Evolutionary conservation across 257 asterid species (phyloP).

Genomic region (Solanum acaule): DNA sequence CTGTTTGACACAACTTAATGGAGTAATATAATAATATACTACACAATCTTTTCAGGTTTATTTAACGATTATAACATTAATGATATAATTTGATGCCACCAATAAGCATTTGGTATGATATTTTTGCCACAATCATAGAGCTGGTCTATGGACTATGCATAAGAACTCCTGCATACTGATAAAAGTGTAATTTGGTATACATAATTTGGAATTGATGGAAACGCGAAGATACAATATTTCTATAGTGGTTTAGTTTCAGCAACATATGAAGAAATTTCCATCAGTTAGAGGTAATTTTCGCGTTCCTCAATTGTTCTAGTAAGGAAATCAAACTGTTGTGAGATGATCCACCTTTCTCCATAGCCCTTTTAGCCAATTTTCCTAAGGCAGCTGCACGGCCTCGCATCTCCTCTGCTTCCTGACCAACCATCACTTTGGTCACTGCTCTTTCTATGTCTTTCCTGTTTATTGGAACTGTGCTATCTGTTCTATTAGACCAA

Average conservation of each 20-base stretch:
- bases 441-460: not conserved
- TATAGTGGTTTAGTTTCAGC: not conserved
- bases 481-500: conserved; percentile 8
- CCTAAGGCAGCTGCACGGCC: not conserved
- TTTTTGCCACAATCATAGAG: not conserved
- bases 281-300: not conserved
- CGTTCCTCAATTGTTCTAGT: not conserved
- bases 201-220: not conserved
- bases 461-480: not conserved
- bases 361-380: not conserved
- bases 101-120: not conserved
- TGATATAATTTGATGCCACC: not conserved
- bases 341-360: not conserved
- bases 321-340: not conserved
- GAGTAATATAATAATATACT: not conserved
- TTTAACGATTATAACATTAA: not conserved
- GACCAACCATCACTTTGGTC: not conserved
- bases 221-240: not conserved
- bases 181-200: not conserved
- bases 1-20: not conserved
- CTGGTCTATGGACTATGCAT: not conserved
- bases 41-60: no score
- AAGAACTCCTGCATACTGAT: not conserved
- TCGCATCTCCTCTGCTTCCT: not conserved
- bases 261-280: no score